phyloP scores from a whole-genome alignment of 805 yeast species.

The Crinitomyces ghanaensis region DNA sequence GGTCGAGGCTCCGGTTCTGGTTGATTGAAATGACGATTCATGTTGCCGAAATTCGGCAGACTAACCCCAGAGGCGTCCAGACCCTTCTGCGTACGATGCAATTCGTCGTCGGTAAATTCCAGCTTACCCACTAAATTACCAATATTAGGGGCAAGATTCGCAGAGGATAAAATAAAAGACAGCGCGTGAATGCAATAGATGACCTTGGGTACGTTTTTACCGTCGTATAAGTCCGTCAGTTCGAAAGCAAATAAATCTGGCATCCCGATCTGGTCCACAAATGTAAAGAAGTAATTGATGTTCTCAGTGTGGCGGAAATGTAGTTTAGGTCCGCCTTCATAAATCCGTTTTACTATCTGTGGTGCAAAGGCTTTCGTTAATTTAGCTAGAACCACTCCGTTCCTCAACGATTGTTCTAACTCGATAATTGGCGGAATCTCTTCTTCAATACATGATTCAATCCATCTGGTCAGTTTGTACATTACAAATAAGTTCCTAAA shows the following conservation, averaged over 20 bases:
- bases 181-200: constrained; percentile 88
- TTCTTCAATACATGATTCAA: constrained; percentile 51
- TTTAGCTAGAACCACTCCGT: constrained; percentile 80
- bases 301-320: constrained; percentile 90
- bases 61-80: constrained; percentile 54
- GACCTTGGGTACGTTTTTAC: constrained; percentile 85
- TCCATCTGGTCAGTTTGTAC: constrained; percentile 38
- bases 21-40: constrained; percentile 34
- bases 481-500: constrained; percentile 1
- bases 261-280: constrained; percentile 56
- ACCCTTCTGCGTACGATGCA: constrained; percentile 49
- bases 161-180: constrained; percentile 54
- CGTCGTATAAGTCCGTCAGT: constrained; percentile 84
- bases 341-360: constrained; percentile 40
- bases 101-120: constrained; percentile 56
- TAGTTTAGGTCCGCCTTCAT: constrained; percentile 48
- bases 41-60: constrained; percentile 64
- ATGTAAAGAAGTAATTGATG: constrained; percentile 65
- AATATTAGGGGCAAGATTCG: constrained; percentile 49
- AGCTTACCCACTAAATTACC: constrained; percentile 50
- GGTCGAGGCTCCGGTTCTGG: constrained; percentile 17
- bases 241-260: constrained; percentile 88
- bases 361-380: constrained; percentile 66
- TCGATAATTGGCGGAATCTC: constrained; percentile 45
- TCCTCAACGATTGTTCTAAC: constrained; percentile 55